Percentiles rank a stretch among this genome's conserved stretches.
Conservation (phyloP, 108 stramenopile species). For the Schizochytrium sp. region DNA sequence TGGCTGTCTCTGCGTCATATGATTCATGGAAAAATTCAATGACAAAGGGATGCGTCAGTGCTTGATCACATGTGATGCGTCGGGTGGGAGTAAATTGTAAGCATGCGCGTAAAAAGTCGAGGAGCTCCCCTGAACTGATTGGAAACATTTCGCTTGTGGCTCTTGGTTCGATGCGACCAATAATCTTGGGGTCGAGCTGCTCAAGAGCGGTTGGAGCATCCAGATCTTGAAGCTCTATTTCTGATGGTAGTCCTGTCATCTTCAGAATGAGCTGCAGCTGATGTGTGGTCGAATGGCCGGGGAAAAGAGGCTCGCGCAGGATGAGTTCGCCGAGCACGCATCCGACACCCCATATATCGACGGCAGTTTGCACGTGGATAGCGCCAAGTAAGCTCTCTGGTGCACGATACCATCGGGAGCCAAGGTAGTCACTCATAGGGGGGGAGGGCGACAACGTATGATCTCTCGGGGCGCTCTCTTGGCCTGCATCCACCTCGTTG, state of each 20-base stretch:
- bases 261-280: slow-evolving; percentile 51
- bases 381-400: slow-evolving; percentile 57
- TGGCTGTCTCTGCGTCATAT: neutral
- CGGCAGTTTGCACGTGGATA: slow-evolving; percentile 29
- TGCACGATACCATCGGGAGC: slow-evolving; percentile 94
- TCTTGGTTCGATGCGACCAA: neutral
- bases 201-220: neutral
- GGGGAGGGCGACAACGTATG: neutral
- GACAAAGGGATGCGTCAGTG: slow-evolving; percentile 51
- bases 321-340: slow-evolving; percentile 61
- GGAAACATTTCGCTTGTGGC: neutral
- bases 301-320: slow-evolving; percentile 46
- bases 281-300: slow-evolving; percentile 45
- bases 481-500: neutral
- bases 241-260: slow-evolving; percentile 40
- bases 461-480: neutral
- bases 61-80: slow-evolving; percentile 43
- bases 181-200: neutral
- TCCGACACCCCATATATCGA: slow-evolving; percentile 56
- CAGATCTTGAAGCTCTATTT: slow-evolving; percentile 28
- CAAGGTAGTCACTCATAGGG: slow-evolving; percentile 73
- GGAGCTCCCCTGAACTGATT: slow-evolving; percentile 5
- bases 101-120: slow-evolving; percentile 46
- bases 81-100: slow-evolving; percentile 38
- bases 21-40: slow-evolving; percentile 31